A percentile compares a stretch with the other conserved stretches of the same genome.
phyloP scores from a whole-genome alignment of 176 grass and related monocot genomes.

The Cocos nucifera region DNA sequence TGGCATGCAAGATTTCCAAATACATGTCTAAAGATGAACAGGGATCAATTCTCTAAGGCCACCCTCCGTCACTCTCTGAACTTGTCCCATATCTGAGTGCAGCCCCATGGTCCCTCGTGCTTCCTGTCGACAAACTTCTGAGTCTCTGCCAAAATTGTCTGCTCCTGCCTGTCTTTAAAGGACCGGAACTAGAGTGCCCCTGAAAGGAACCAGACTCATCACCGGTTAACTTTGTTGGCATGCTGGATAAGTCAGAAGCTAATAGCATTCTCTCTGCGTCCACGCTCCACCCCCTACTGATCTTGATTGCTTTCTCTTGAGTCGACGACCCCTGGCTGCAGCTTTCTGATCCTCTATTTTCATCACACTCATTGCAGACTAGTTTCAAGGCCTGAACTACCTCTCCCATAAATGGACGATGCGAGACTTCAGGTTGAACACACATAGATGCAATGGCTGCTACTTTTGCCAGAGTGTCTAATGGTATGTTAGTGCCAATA shows the following conservation, averaged over 20 bases:
- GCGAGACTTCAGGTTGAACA: conserved; percentile 82
- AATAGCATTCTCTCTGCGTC: conserved; percentile 79
- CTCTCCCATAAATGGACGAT: conserved; percentile 94
- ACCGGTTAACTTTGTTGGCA: conserved; percentile 35
- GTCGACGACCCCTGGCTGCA: conserved; percentile 47
- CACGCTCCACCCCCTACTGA: conserved; percentile 27
- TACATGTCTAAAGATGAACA: conserved; percentile 8
- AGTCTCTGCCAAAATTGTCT: conserved; percentile 78
- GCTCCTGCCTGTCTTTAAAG: conserved; percentile 48
- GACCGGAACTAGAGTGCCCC: conserved; percentile 72
- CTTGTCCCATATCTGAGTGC: conserved; percentile 48
- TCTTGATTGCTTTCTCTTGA: conserved; percentile 16
- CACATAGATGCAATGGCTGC: conserved; percentile 95
- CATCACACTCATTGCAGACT: conserved; percentile 69
- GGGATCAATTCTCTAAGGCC: conserved; percentile 21
- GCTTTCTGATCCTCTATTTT: conserved; percentile 38
- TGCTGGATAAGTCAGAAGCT: conserved; percentile 55
- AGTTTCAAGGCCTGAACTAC: conserved; percentile 92
- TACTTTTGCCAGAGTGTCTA: conserved; percentile 77
- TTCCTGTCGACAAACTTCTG: conserved; percentile 54
- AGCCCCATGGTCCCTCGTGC: conserved; percentile 70
- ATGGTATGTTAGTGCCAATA: conserved; percentile 38
- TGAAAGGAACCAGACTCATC: conserved; percentile 35
- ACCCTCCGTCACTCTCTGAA: conserved; percentile 34
- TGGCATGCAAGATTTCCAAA: conserved; percentile 1